A percentile compares a stretch with the other conserved stretches of the same genome.
Conservation (phyloP, 176 grass and related monocot genomes). For the Tillandsia leiboldiana region DNA sequence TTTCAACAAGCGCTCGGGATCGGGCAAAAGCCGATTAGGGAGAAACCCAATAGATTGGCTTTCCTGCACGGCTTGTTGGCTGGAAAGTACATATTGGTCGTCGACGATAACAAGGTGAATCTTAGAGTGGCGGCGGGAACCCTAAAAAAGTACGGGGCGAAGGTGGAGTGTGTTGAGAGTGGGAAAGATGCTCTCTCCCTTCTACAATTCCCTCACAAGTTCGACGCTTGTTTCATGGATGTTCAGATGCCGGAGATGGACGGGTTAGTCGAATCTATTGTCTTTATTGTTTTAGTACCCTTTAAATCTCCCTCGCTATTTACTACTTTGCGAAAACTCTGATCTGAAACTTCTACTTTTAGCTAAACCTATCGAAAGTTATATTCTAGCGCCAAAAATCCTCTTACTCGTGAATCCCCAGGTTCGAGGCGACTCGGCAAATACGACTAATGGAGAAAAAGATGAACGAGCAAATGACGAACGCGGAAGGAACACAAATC, state of each 20-base stretch:
- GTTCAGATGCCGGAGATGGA: constrained; percentile 99
- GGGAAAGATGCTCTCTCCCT: constrained; percentile 80
- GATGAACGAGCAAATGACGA: constrained; percentile 30
- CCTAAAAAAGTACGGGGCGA: constrained; percentile 78
- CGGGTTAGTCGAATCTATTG: constrained; percentile 44
- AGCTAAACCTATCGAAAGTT: background rate
- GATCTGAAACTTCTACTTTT: background rate
- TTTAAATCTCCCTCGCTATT: background rate
- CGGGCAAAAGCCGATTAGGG: constrained; percentile 34
- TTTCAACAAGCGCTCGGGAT: constrained; percentile 79
- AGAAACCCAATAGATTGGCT: constrained; percentile 32
- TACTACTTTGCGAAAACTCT: background rate
- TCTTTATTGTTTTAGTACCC: background rate
- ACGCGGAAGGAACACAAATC: constrained; percentile 6
- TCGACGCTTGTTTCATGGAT: constrained; percentile 99
- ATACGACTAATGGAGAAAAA: constrained; percentile 67
- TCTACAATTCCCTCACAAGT: constrained; percentile 71
- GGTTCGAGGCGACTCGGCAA: constrained; percentile 74
- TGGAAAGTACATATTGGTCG: constrained; percentile 89
- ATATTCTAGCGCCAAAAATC: background rate
- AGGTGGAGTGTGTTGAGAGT: constrained; percentile 80
- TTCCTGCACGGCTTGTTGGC: constrained; percentile 53
- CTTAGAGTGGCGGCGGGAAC: constrained; percentile 83
- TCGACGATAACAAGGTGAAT: constrained; percentile 97
- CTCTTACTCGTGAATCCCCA: constrained; percentile 4